Conservation (phyloP, 768 basidiomycete species). For the Psilocybe azurescens region DNA sequence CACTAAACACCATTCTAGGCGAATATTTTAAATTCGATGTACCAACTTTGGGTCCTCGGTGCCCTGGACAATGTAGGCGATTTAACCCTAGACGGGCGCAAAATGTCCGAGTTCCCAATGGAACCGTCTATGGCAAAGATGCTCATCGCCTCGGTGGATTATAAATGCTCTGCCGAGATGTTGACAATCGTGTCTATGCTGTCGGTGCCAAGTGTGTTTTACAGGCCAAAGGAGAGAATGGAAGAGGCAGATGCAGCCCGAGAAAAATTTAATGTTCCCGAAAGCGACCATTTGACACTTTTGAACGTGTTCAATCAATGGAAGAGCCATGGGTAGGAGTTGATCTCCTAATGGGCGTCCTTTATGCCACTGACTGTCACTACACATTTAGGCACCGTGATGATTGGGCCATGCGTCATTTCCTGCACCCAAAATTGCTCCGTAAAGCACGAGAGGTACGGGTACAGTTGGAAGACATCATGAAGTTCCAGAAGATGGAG, state of each 20-base stretch:
- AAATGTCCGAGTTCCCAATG: constrained; percentile 99
- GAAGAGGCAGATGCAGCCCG: constrained; percentile 97
- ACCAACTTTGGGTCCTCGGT: constrained; percentile 98
- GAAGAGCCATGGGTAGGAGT: constrained; percentile 91
- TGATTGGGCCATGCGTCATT: constrained; percentile 94
- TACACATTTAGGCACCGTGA: constrained; percentile 77
- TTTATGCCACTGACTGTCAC: constrained; percentile 9
- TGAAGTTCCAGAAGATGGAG: constrained; percentile 99
- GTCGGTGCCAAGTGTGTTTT: constrained; percentile 97
- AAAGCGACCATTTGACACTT: constrained; percentile 95
- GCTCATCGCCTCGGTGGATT: constrained; percentile 94
- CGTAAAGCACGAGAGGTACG: constrained; percentile 96
- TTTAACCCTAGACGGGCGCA: constrained; percentile 87
- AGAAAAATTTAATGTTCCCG: constrained; percentile 98
- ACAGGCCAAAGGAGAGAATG: constrained; percentile 95
- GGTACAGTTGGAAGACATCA: constrained; percentile 95
- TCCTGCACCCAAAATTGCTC: constrained; percentile 94
- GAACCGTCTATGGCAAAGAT: constrained; percentile 99
- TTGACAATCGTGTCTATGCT: constrained; percentile 99
- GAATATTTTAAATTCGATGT: constrained; percentile 99
- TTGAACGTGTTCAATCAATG: constrained; percentile 98
- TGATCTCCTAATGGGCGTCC: constrained; percentile 1
- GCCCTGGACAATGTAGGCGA: constrained; percentile 98
- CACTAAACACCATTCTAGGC: constrained; percentile 52
- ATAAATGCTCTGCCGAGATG: constrained; percentile 94